Base-by-base conservation (phyloP, 371 early-diverging fungal species). In the Lichtheimia ramosa region DNA sequence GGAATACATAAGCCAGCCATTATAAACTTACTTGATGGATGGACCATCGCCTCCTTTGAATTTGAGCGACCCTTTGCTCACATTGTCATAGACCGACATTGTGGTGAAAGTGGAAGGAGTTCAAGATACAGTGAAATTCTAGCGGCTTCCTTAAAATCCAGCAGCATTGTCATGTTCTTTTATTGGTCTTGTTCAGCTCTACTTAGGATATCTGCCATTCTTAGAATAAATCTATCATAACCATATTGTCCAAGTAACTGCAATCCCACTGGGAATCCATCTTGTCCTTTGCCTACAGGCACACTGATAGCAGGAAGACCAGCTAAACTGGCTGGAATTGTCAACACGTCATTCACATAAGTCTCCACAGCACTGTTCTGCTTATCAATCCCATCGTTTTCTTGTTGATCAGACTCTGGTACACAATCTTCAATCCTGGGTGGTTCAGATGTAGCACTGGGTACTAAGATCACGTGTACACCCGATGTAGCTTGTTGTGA, bases 311-410 rank as follows among this genome's bases (percentile, higher is more conserved):
- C 88, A 7, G 93, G 92, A 39, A 92, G 63, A 42, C 83, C 96
- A 0, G 94, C 96, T 51, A 96, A 74, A 63, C 89, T 92, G 6
- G 92, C 91, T 5, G 96, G 93, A 6, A 95, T 86, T 1, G 95
- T 95, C 84, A 96, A 83, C 39, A 93, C 89, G 72, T 96, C 96
- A 63, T 93, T 89, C 42, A 91, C 76, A 62, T 90, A 96, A 10
- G 84, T 86, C 43, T 78, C 66, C 16, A 79, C 66, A 8, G 64
- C 69, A 6, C 51, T 34, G 0, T 48, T 49, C 4, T 58, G 27
- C 16, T 57, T 56, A 14, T 21, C 40, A 16, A 15, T 51, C 12
- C 43, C 0, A 72, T 25, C 51, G 10, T 23, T 4, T 10, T 40
- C 20, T 23, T 51, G 64, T 4, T 68, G 61, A 25, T 68, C 66